Base-by-base conservation (phyloP, 345 rosid species). In the Rhizophora apiculata region DNA sequence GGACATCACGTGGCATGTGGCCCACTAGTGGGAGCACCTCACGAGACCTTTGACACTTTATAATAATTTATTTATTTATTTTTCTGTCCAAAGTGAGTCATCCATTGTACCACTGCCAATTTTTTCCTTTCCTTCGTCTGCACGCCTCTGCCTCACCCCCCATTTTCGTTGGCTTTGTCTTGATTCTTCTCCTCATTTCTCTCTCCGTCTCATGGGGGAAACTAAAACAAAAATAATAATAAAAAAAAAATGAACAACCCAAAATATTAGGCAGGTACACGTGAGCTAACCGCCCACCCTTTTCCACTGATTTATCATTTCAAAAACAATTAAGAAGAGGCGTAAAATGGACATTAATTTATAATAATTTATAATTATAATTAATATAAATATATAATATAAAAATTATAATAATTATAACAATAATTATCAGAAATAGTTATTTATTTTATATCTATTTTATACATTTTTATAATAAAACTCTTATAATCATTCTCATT, bases 221-320 rank as follows among this genome's bases (percentile, higher is more conserved):
- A 52, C 56, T 9, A 52, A 21, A 21, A 37, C 9, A 9, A 39
- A 13, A 13, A 10, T 24, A 24, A 24, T 24, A 43, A 13, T 13
- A 13, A 13, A 43, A 11, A 43, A 43, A 13, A 13, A 19, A 3
- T 43, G 68, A 79, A 63, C 80, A 84, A 81, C 74, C 74, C 78
- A 77, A 43, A 11, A 75, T 37, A 73, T 27, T 78, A 81, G 78
- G 81, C 82, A 85, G 71, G 78, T 79, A 82, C 92, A 92, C 96
- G 96, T 89, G 98, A 92, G 84, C 87, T 81, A 92, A 89, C 92
- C 85, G 85, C 94, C 82, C 78, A 37, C 60, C 67, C 81, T 76
- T 62, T 55, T 81, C 81, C 65, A 80, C 75, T 77, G 69, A 75
- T 80, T 72, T 72, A 62, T 81, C 68, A 48, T 8, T 10, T 62